Evolutionary conservation across 352 stramenopile genomes (phyloP), one percentile per base, ranked within the genome.

Genomic region (Globisporangium barbulae): DNA sequence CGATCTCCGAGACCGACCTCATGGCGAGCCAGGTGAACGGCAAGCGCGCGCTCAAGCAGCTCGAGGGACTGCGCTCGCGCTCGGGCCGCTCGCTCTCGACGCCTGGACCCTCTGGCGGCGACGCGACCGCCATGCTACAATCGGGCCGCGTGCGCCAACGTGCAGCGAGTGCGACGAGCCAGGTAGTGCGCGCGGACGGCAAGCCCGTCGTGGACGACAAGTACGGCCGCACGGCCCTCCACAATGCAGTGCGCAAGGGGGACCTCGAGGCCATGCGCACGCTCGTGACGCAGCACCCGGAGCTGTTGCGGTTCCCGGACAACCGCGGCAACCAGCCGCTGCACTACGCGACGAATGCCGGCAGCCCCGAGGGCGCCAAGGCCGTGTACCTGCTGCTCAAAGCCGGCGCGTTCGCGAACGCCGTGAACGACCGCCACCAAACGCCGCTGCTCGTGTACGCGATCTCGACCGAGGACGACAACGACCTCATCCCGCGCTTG

Each of bases 241-340:
- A 88, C 60, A 78, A 78, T 33, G 79, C 79, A 1, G 73, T 84
- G 25, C 79, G 79, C 35, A 81, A 75, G 35, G 79, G 79, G 35
- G 79, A 88, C 55, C 68, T 85, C 37, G 45, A 50, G 7, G 52
- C 61, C 12, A 72, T 88, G 53, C 60, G 65, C 49, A 59, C 52
- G 19, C 17, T 88, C 15, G 22, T 84, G 8, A 33, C 59, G 13
- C 63, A 72, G 48, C 68, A 81, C 19, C 75, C 79, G 5, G 73
- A 74, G 45, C 64, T 88, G 22, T 52, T 85, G 33, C 66, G 61
- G 0, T 65, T 69, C 4, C 47, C 70, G 0, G 79, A 88, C 63
- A 77, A 71, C 33, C 74, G 79, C 39, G 79, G 79, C 42, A 88
- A 88, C 62, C 76, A 81, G 47, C 75, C 79, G n/a, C 64, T 88